Percentiles rank a stretch among this genome's conserved stretches.
Evolutionary conservation across 371 early-diverging fungal species (phyloP).

Genomic region (Aphelidium insulamus): DNA sequence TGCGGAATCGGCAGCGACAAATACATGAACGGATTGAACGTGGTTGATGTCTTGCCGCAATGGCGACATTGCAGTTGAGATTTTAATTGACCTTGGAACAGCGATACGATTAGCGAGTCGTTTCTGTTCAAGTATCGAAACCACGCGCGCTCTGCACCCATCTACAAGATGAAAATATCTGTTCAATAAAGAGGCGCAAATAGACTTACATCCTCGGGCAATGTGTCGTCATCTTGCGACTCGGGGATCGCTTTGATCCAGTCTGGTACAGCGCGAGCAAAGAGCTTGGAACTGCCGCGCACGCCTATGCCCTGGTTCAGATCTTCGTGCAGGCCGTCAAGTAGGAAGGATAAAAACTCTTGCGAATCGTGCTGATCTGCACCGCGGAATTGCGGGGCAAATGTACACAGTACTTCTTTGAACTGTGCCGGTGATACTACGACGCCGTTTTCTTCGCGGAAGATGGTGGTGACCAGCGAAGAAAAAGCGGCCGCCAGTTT

Average conservation of each 20-base stretch:
- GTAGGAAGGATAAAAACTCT: conserved; percentile 25
- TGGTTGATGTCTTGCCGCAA: conserved; percentile 67
- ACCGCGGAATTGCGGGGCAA: conserved; percentile 17
- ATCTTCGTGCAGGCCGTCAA: conserved; percentile 33
- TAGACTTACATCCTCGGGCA: conserved; percentile 13
- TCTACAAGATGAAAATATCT: not conserved
- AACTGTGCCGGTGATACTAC: not conserved
- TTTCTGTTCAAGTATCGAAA: conserved; percentile 45
- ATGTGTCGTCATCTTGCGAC: conserved; percentile 10
- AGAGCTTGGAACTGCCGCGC: too few species aligned
- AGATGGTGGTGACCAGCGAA: conserved; percentile 11
- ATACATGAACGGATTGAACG: conserved; percentile 77
- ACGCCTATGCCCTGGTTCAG: too few species aligned
- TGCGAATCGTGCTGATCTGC: conserved; percentile 32
- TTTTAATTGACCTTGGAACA: conserved; percentile 72
- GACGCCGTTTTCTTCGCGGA: conserved; percentile 1
- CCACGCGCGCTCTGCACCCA: conserved; percentile 58
- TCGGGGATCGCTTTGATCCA: too few species aligned
- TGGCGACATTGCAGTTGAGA: conserved; percentile 53
- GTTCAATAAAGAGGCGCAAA: too few species aligned
- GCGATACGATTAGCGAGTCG: conserved; percentile 66
- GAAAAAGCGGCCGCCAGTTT: conserved; percentile 13
- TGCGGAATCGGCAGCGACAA: conserved; percentile 75
- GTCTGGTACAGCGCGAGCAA: too few species aligned
- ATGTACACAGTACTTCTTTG: conserved; percentile 12